Conservation (phyloP, 495 filamentous ascomycete species). For the Astrothelium macrocarpum region DNA sequence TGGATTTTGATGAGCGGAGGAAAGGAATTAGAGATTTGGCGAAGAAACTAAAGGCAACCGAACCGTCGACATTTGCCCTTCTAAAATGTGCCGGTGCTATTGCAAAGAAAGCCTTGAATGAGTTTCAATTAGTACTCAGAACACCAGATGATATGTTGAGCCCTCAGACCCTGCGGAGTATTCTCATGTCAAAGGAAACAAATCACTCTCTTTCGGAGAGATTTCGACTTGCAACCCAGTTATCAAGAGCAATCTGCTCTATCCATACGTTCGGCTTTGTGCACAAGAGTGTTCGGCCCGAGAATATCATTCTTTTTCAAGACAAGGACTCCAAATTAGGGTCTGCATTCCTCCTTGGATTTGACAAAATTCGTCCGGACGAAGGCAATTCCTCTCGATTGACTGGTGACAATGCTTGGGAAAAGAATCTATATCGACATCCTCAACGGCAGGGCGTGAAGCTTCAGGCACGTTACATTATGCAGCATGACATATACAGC, state of each 20-base stretch:
- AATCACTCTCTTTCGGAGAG: neutral
- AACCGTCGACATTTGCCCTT: neutral
- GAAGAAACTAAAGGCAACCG: neutral
- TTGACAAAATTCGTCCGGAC: constrained; percentile 39
- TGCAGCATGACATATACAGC: constrained; percentile 60
- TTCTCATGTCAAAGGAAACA: neutral
- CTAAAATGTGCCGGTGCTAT: neutral
- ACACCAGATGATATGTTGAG: neutral
- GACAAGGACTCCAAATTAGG: constrained; percentile 18
- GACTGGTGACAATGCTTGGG: constrained; percentile 35
- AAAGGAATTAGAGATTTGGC: neutral
- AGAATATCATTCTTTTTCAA: constrained; percentile 41
- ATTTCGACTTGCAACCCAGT: neutral
- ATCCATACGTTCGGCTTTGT: constrained; percentile 45
- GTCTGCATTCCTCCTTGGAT: constrained; percentile 40
- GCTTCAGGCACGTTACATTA: constrained; percentile 37
- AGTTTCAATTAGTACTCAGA: neutral
- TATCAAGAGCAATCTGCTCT: constrained; percentile 20
- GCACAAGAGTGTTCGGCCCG: constrained; percentile 50
- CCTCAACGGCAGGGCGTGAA: constrained; percentile 41
- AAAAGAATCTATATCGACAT: constrained; percentile 48
- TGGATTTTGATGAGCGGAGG: neutral
- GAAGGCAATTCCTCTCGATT: constrained; percentile 34
- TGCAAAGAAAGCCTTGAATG: neutral
- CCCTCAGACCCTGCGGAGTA: neutral